Conservation (phyloP, 208 protist species). For the Trypanosoma mega region DNA sequence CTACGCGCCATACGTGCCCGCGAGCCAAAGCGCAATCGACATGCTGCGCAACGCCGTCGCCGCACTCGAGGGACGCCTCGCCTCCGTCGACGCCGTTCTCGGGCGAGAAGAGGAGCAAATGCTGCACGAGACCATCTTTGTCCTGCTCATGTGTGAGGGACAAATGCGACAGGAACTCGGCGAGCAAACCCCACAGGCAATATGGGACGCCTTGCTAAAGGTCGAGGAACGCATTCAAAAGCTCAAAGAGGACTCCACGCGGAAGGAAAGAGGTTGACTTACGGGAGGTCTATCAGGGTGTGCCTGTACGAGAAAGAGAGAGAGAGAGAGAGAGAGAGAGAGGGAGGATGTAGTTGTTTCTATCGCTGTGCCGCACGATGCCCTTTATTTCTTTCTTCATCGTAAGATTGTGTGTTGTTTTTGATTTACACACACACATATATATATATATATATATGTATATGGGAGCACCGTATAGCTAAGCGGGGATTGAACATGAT, state of each 20-base stretch:
- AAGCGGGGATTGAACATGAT: too few relatives aligned
- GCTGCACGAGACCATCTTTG: conserved; percentile 73
- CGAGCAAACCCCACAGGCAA: conserved; percentile 30
- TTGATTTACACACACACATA: too few relatives aligned
- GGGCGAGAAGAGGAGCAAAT: conserved; percentile 72
- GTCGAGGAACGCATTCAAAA: conserved; percentile 22
- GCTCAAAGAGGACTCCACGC: neutral
- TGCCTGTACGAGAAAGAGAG: too few relatives aligned
- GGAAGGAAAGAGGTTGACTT: neutral
- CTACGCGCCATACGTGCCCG: conserved; percentile 63
- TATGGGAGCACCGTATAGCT: too few relatives aligned
- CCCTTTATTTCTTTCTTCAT: too few relatives aligned
- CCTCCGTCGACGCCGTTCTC: conserved; percentile 60
- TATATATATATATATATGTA: too few relatives aligned
- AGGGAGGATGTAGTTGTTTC: too few relatives aligned
- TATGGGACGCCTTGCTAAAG: conserved; percentile 33
- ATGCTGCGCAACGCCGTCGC: conserved; percentile 27
- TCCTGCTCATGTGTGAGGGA: conserved; percentile 66
- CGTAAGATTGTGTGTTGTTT: too few relatives aligned
- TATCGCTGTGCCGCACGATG: too few relatives aligned
- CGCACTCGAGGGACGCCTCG: conserved; percentile 44
- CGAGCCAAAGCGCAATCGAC: conserved; percentile 27
- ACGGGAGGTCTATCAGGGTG: too few relatives aligned
- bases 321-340: too few relatives aligned
- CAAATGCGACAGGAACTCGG: conserved; percentile 70